Conservation (phyloP, 2,329 filamentous ascomycete genomes). For the Chaetomiaceae sp. region DNA sequence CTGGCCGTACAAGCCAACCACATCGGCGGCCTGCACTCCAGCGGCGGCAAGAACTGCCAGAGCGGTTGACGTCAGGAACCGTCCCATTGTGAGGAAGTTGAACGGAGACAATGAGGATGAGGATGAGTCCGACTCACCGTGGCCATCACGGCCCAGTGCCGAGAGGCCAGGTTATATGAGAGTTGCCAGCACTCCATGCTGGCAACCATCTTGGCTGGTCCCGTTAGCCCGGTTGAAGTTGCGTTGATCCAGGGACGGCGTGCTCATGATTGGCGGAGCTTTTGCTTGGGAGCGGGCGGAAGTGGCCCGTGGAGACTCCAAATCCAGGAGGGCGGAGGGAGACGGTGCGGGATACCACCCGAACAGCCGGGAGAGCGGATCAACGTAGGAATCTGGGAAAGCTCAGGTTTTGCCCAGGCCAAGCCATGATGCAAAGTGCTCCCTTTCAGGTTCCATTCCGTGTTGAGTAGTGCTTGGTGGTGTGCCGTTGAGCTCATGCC, state of each 20-base stretch:
- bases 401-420: background rate
- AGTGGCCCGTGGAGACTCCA: constrained; percentile 12
- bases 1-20: constrained; percentile 15
- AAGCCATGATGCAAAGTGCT: background rate
- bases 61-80: constrained; percentile 1
- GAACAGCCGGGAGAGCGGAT: constrained; percentile 20
- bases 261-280: constrained; percentile 25
- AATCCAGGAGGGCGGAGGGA: constrained; percentile 29
- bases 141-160: too few species aligned
- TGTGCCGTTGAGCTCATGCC: too few species aligned
- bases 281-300: background rate
- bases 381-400: background rate
- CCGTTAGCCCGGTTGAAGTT: constrained; percentile 7
- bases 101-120: background rate
- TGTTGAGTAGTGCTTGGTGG: background rate
- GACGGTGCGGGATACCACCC: constrained; percentile 23
- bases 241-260: background rate
- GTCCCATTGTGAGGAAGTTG: constrained; percentile 5
- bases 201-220: background rate
- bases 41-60: constrained; percentile 15
- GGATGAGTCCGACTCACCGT: background rate
- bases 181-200: background rate
- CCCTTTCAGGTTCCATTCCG: background rate
- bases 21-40: constrained; percentile 3
- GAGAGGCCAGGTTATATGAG: background rate